Evolutionary conservation across 2,329 filamentous ascomycete species (phyloP).

Genomic region (Chrysoporthe cubensis): DNA sequence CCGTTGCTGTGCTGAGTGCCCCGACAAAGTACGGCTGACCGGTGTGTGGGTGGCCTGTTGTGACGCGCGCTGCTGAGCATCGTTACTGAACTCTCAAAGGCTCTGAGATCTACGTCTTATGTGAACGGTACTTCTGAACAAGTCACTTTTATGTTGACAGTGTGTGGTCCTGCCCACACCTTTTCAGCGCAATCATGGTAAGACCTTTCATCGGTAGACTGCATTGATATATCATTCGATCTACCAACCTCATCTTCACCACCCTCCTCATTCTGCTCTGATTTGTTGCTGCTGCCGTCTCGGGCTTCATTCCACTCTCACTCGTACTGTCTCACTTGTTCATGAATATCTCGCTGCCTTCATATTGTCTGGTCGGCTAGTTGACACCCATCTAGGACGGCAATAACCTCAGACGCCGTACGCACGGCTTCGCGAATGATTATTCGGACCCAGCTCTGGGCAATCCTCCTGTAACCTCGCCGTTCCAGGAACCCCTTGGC

Average conservation of each 20-base stretch:
- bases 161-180: slow-evolving; percentile 42
- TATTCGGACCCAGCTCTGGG: slow-evolving; percentile 42
- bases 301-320: not conserved
- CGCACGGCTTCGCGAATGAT: slow-evolving; percentile 44
- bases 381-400: slow-evolving; percentile 42
- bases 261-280: slow-evolving; percentile 34
- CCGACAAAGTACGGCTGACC: slow-evolving; percentile 17
- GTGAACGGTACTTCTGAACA: slow-evolving; percentile 27
- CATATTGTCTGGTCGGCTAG: slow-evolving; percentile 34
- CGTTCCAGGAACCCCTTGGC: slow-evolving; percentile 25
- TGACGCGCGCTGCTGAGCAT: slow-evolving; percentile 18
- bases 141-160: slow-evolving; percentile 36
- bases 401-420: slow-evolving; percentile 50
- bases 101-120: slow-evolving; percentile 18
- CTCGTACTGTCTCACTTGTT: not conserved
- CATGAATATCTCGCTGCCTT: slow-evolving; percentile 31
- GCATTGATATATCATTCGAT: slow-evolving; percentile 51
- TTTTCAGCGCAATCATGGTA: slow-evolving; percentile 53
- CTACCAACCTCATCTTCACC: slow-evolving; percentile 24
- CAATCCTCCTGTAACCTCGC: slow-evolving; percentile 33
- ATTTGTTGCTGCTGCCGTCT: slow-evolving; percentile 3
- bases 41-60: slow-evolving; percentile 23
- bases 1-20: slow-evolving; percentile 28
- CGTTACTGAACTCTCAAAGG: slow-evolving; percentile 22
- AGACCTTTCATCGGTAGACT: slow-evolving; percentile 47